phyloP scores from a whole-genome alignment of 2,329 filamentous ascomycete genomes.

The Didymella arachidicola region DNA sequence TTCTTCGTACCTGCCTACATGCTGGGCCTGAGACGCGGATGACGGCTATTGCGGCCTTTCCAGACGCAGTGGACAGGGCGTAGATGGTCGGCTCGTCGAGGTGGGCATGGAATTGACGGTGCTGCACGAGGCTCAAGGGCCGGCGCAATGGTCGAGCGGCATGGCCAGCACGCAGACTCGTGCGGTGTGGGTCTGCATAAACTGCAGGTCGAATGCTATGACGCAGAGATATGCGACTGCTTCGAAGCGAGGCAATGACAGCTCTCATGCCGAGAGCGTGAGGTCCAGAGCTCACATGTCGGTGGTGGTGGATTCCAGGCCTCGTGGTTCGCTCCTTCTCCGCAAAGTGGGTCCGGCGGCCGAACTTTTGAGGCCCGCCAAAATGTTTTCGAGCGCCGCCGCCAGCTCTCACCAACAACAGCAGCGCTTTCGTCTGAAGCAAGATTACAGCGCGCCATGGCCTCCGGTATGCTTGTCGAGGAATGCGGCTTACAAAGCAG shows the following conservation, averaged over 20 bases:
- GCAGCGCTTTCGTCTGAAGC: neutral
- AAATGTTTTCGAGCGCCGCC: conserved; percentile 24
- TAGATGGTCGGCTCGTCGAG: conserved; percentile 73
- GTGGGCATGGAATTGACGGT: conserved; percentile 25
- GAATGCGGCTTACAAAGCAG: neutral
- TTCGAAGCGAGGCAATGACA: conserved; percentile 24
- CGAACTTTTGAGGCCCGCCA: conserved; percentile 8
- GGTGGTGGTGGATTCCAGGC: conserved; percentile 11
- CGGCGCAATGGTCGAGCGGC: conserved; percentile 15
- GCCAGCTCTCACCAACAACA: conserved; percentile 18
- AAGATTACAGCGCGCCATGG: conserved; percentile 26
- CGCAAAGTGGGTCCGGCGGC: conserved; percentile 21
- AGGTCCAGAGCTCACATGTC: conserved; percentile 19
- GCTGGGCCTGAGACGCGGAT: conserved; percentile 84
- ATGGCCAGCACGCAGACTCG: neutral
- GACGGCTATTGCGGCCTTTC: conserved; percentile 88
- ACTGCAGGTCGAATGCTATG: neutral
- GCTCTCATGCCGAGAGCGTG: conserved; percentile 48
- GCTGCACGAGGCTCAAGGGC: conserved; percentile 4
- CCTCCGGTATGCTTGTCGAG: conserved; percentile 28
- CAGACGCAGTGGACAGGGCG: conserved; percentile 85
- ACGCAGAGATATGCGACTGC: conserved; percentile 1
- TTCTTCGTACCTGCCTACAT: conserved; percentile 65
- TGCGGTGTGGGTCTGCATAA: neutral
- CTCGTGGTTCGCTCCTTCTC: conserved; percentile 33